Evolutionary conservation across 495 filamentous ascomycete species (phyloP), one percentile per base, ranked within the genome.

Genomic region (Aspergillus egyptiacus): DNA sequence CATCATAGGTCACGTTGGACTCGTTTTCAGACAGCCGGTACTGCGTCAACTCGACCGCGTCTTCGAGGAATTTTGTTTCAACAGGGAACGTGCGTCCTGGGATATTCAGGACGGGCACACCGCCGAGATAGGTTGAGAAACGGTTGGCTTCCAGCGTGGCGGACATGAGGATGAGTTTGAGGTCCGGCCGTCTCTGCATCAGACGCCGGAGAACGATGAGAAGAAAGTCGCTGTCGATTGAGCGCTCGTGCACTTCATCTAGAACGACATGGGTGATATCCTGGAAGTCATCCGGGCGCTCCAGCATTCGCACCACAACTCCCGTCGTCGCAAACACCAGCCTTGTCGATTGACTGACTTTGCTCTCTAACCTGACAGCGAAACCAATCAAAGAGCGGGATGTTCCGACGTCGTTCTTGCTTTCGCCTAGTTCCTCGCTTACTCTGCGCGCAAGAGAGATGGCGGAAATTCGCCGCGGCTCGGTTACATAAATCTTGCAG

Each of bases 231-330:
- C 87, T 94, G 63, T 96, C 93, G 52, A 98, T 96, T 15, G 86
- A 85, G 45, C 91, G 80, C 57, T 97, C 91, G 64, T 97, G 91
- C 3, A 96, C 89, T 64, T 98, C 93, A 55, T 98, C 93, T 18
- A 98, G 77, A 38, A 98, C 81, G 43, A 98, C 75, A 65, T 96
- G 91, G 2, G 89, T 94, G 43, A 97, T 83, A 43, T 95, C 91
- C 36, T 79, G 75, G 35, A 98, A 79, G 37, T 91, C 83, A 52
- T 86, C 82, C 0, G 86, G 88, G 2, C 83, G 81, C 66, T 98
- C 91, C 8, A 98, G 72, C 93, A 97, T 98, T 11, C 93, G 84
- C 73, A 97, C 87, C 5, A 98, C 87, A 54, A 97, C 94, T 67
- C 93, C 93, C 48, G 83, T 82, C 10, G 78, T 80, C 20, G 91